Evolutionary conservation across 2,329 filamentous ascomycete species (phyloP), one percentile per base, ranked within the genome.

Genomic region (Ascochyta lentis): DNA sequence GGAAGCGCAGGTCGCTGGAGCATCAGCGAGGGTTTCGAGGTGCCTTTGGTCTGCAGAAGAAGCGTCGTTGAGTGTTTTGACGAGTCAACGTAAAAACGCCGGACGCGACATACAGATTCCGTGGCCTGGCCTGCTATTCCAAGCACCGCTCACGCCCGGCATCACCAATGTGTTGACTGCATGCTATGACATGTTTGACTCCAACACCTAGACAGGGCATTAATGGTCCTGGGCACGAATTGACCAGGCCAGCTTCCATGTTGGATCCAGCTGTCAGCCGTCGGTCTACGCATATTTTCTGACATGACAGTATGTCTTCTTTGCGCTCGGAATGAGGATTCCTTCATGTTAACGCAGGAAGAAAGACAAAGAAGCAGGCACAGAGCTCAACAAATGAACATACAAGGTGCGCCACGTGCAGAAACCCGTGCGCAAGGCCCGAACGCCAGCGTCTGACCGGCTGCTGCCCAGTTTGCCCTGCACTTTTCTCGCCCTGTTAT

Each of bases 1-100:
- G 54, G 31, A 52, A 52, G 54, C 29, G 54, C 31, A 42, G 54
- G 33, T 43, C 37, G 13, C 19, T 35, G 5, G 54, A 56, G 48
- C 43, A 51, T 35, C 33, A 40, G 26, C 22, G 54, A 15, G 48
- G 54, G 1, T 56, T 56, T 9, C 31, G 54, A 16, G 54, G 54
- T 7, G 48, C 54, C 15, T 52, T 56, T 27, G 48, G 48, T 3
- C 34, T 51, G 48, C 48, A 52, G 47, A 38, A 27, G 54, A 56
- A 56, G 43, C 41, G 49, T 12, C 49, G 49, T n/a, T 52, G 41
- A 51, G 23, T 22, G 37, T 3, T 23, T n/a, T 10, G 37, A 15
- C 16, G 4, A 3, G 33, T 4, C n/a, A 4, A 35, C 7, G 33
- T 35, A 19, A 2, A 6, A 15, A 35, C 9, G 16, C 33, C 16